Conservation (phyloP, 495 filamentous ascomycete species). For the Aspergillus sparsus region DNA sequence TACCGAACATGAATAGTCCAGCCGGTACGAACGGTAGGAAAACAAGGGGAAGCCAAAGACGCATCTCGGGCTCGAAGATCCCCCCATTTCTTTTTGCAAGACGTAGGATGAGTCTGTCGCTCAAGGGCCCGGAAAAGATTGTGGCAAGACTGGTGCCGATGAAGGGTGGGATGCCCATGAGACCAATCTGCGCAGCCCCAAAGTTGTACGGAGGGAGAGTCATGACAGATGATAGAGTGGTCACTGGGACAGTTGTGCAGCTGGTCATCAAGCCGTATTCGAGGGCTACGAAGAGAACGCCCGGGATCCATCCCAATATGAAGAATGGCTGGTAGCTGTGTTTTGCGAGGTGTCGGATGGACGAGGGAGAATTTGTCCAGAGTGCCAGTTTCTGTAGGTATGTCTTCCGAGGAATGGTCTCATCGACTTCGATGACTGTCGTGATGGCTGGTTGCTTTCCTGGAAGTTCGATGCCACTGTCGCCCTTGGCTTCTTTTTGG, state of each 20-base stretch:
- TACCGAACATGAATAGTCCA: slow-evolving; percentile 30
- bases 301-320: slow-evolving; percentile 22
- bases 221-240: slow-evolving; percentile 30
- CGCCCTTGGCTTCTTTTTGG: not conserved
- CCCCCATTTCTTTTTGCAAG: slow-evolving; percentile 30
- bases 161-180: slow-evolving; percentile 34
- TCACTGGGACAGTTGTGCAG: slow-evolving; percentile 28
- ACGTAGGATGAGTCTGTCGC: slow-evolving; percentile 31
- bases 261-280: slow-evolving; percentile 31
- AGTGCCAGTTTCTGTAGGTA: not conserved
- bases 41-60: slow-evolving; percentile 20
- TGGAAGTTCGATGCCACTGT: too few relatives aligned
- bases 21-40: slow-evolving; percentile 21
- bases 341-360: not conserved
- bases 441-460: not conserved
- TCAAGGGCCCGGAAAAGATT: slow-evolving; percentile 31
- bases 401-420: not conserved
- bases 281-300: slow-evolving; percentile 32
- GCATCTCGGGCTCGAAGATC: slow-evolving; percentile 34
- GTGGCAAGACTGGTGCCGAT: slow-evolving; percentile 33
- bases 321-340: slow-evolving; percentile 5
- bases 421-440: not conserved
- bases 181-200: slow-evolving; percentile 32
- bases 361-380: not conserved
- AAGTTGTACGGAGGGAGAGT: slow-evolving; percentile 35